A percentile compares a stretch with the other conserved stretches of the same genome.
phyloP scores from a whole-genome alignment of 345 rosid species.

The Psidium guajava region DNA sequence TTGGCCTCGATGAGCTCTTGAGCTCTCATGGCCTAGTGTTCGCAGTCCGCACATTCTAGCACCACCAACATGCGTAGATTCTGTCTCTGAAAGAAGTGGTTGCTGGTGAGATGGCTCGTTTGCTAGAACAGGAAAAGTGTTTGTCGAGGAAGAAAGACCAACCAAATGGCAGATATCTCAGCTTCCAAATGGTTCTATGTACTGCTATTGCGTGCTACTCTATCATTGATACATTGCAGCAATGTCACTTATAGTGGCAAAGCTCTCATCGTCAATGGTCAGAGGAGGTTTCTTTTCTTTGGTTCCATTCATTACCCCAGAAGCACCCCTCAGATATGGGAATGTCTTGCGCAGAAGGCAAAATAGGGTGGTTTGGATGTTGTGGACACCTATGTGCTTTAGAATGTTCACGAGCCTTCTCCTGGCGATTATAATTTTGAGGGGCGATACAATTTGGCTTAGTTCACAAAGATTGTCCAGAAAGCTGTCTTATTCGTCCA shows the following conservation, averaged over 20 bases:
- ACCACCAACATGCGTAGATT: too few species aligned
- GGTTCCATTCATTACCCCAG: conserved; percentile 71
- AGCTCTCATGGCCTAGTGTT: too few species aligned
- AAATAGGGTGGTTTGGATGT: conserved; percentile 63
- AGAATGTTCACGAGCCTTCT: conserved; percentile 65
- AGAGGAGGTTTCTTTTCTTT: conserved; percentile 46
- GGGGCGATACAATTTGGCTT: conserved; percentile 47
- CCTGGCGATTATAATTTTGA: conserved; percentile 56
- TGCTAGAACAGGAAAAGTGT: too few species aligned
- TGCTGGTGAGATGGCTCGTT: too few species aligned
- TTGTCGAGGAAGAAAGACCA: conserved; percentile 13
- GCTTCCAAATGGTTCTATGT: conserved; percentile 13
- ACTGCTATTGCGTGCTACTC: conserved; percentile 4
- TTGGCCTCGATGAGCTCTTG: too few species aligned
- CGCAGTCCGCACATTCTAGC: too few species aligned
- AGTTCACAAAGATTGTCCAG: conserved; percentile 39
- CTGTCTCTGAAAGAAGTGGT: too few species aligned
- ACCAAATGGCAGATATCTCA: conserved; percentile 12
- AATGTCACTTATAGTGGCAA: conserved; percentile 34
- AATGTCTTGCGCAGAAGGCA: conserved; percentile 46
- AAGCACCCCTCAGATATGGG: conserved; percentile 77
- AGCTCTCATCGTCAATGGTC: conserved; percentile 43
- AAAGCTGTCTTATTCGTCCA: conserved; percentile 46
- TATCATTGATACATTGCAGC: conserved; percentile 12
- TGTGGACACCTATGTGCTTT: conserved; percentile 60